phyloP scores from a whole-genome alignment of 176 grass and related monocot species.

The Oryza nivara region DNA sequence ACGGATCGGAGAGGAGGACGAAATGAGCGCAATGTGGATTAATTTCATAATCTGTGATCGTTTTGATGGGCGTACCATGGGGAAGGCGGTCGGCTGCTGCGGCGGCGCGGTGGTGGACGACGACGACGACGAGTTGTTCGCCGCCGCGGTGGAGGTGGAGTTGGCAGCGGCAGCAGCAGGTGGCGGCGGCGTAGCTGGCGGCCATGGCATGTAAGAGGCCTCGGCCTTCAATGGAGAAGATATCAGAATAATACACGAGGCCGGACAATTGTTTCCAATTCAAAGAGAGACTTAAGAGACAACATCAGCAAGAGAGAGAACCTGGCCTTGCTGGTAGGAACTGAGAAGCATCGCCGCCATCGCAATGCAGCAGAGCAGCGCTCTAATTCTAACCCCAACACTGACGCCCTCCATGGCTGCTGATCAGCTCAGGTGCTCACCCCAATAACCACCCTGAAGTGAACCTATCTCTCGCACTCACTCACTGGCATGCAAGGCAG shows the following conservation, averaged over 20 bases:
- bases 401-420: slow-evolving; percentile 33
- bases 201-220: neutral
- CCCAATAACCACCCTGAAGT: too few species aligned
- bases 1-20: neutral
- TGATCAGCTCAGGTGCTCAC: too few species aligned
- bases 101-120: neutral
- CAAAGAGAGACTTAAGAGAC: too few species aligned
- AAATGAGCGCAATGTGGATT: neutral
- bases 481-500: too few species aligned
- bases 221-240: too few species aligned
- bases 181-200: neutral
- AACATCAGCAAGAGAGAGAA: too few species aligned
- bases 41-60: neutral
- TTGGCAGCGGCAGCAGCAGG: neutral
- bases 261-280: too few species aligned
- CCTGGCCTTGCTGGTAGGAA: neutral
- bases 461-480: too few species aligned
- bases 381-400: neutral
- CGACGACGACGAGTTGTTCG: neutral
- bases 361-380: neutral
- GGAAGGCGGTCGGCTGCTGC: neutral
- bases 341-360: slow-evolving; percentile 3
- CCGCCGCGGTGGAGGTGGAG: neutral
- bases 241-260: too few species aligned
- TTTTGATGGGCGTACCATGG: slow-evolving; percentile 10